phyloP scores from a whole-genome alignment of 2,329 filamentous ascomycete genomes.

The Calonectria multiphialidica region DNA sequence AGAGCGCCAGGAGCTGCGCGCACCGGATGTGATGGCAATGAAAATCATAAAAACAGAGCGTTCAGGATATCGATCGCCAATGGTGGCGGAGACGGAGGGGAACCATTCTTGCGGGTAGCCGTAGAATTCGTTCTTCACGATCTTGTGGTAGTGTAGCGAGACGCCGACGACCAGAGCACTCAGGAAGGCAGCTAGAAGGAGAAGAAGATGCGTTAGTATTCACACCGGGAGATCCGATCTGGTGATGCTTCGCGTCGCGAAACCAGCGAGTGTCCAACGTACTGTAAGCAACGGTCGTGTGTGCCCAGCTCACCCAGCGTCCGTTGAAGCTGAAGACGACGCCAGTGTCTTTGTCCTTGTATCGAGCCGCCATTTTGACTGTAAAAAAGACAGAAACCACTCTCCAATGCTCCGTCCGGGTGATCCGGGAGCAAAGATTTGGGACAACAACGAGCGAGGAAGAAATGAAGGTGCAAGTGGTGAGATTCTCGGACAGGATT shows the following conservation, averaged over 20 bases:
- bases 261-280: slow-evolving; percentile 45
- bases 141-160: slow-evolving; percentile 92
- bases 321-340: slow-evolving; percentile 78
- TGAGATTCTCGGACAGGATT: slow-evolving; percentile 40
- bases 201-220: slow-evolving; percentile 34
- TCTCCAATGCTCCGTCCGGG: slow-evolving; percentile 46
- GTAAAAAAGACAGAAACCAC: slow-evolving; percentile 34
- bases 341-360: slow-evolving; percentile 75
- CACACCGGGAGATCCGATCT: neutral
- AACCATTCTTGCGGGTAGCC: slow-evolving; percentile 97
- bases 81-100: slow-evolving; percentile 94
- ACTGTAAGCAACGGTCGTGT: slow-evolving; percentile 89
- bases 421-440: slow-evolving; percentile 42
- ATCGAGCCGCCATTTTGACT: slow-evolving; percentile 56
- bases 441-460: slow-evolving; percentile 31
- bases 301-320: slow-evolving; percentile 89
- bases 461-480: slow-evolving; percentile 34
- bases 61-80: slow-evolving; percentile 97
- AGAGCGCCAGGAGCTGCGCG: slow-evolving; percentile 29
- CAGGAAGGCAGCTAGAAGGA: slow-evolving; percentile 79
- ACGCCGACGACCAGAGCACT: slow-evolving; percentile 87
- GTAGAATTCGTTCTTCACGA: slow-evolving; percentile 96
- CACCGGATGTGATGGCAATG: slow-evolving; percentile 94
- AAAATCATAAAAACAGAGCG: slow-evolving; percentile 97
- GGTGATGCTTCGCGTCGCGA: slow-evolving; percentile 1